Percentiles rank a stretch among this genome's conserved stretches.
Evolutionary conservation across 768 basidiomycete genomes (phyloP).

Genomic region (Rhodosporidiobolus sp.): DNA sequence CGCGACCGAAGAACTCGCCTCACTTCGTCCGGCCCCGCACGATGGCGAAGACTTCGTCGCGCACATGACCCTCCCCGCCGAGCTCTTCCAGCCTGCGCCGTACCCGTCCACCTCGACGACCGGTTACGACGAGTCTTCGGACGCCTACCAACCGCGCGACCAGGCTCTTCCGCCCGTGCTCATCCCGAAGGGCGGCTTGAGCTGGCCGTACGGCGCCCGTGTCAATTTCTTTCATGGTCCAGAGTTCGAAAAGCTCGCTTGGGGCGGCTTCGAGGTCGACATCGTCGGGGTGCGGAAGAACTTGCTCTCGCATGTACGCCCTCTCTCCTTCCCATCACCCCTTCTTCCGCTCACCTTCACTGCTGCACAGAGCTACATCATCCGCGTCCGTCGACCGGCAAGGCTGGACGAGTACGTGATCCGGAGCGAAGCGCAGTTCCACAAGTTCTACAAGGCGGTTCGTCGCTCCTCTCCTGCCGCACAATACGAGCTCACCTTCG

Average conservation of each 20-base stretch:
- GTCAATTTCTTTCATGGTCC: slow-evolving; percentile 16
- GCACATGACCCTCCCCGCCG: slow-evolving; percentile 16
- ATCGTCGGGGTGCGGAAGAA: slow-evolving; percentile 24
- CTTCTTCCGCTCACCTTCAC: neutral
- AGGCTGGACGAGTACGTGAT: slow-evolving; percentile 35
- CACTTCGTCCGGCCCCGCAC: neutral
- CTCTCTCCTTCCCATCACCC: too few species aligned
- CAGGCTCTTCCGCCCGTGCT: slow-evolving; percentile 3
- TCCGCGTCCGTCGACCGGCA: slow-evolving; percentile 28
- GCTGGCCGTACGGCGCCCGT: slow-evolving; percentile 21
- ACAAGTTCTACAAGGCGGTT: slow-evolving; percentile 7
- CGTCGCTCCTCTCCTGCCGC: neutral
- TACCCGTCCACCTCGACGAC: neutral
- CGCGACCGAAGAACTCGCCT: too few species aligned
- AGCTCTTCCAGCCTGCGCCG: slow-evolving; percentile 1
- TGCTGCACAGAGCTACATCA: slow-evolving; percentile 28
- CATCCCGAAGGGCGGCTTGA: slow-evolving; percentile 17
- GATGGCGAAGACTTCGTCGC: slow-evolving; percentile 5
- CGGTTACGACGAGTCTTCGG: neutral
- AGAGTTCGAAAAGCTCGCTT: slow-evolving; percentile 16
- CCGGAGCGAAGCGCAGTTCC: slow-evolving; percentile 22
- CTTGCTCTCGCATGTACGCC: slow-evolving; percentile 13
- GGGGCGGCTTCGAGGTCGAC: slow-evolving; percentile 37
- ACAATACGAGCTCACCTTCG: neutral
- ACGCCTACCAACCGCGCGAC: neutral